Evolutionary conservation across 306 rosid genomes (phyloP), one percentile per base, ranked within the genome.

Genomic region (Crotalaria pallida): DNA sequence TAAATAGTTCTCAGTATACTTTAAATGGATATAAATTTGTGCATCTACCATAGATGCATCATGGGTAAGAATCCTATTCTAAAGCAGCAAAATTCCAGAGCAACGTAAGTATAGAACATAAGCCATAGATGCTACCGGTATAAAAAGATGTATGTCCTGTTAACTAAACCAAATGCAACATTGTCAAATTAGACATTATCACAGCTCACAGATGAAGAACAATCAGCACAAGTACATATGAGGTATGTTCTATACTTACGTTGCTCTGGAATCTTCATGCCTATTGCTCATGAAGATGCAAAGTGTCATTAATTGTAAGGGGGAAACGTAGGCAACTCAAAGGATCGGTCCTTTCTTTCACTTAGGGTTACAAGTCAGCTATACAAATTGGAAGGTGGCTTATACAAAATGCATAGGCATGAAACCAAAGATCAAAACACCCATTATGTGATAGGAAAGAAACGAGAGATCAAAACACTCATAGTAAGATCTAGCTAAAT

Each of bases 391-490:
- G 57, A 24, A 72, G 55, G 17, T 58, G 70, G 49, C 53, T 19
- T 38, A 49, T 65, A 65, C 59, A 67, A 33, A 49, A 51, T 13
- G 29, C 55, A 43, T n/a, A 73, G 55, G 56, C 71, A 78, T 52
- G 29, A 45, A 53, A 59, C 8, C 13, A 22, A 11, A 60, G 49
- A 73, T 41, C 51, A 47, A 58, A 31, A 18, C 17, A 19, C 16
- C 49, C 47, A 48, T 9, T 40, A 18, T 9, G 15, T 19, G 5
- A 45, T 38, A n/a, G n/a, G n/a, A n/a, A n/a, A n/a, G n/a, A n/a
- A n/a, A n/a, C n/a, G n/a, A n/a, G n/a, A n/a, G n/a, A n/a, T n/a
- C n/a, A n/a, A n/a, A n/a, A n/a, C n/a, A 50, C 49, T 21, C 23
- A 48, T 33, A 7, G 21, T 73, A 13, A 5, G 17, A 44, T 61